Conservation (phyloP, 2,329 filamentous ascomycete species). For the Colletotrichum tofieldiae region DNA sequence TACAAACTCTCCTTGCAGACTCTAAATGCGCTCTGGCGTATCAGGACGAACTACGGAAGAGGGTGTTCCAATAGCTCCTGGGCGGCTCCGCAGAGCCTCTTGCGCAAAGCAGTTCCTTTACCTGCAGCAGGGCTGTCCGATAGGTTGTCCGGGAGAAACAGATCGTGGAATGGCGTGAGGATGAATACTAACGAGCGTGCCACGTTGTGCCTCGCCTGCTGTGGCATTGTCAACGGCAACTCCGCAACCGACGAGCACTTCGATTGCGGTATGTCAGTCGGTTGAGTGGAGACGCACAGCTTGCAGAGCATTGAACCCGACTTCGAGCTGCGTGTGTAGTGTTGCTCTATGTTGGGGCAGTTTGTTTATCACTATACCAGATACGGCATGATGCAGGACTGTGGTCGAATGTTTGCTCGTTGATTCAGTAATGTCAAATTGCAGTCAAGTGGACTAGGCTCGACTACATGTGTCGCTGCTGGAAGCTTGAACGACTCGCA, state of each 20-base stretch:
- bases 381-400: slow-evolving; percentile 23
- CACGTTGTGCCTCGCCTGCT: background rate
- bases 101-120: background rate
- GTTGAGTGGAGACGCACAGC: slow-evolving; percentile 22
- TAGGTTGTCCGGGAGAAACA: slow-evolving; percentile 22
- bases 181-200: background rate
- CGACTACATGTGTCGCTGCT: background rate
- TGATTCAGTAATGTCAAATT: background rate
- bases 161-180: slow-evolving; percentile 23
- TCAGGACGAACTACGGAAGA: no score
- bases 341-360: slow-evolving; percentile 4
- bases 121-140: background rate
- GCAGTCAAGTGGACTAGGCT: background rate
- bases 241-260: slow-evolving; percentile 18
- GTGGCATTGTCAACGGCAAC: slow-evolving; percentile 15
- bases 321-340: background rate
- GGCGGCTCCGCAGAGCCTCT: background rate
- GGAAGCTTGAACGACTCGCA: background rate
- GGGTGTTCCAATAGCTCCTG: background rate
- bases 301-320: slow-evolving; percentile 33
- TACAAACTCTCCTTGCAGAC: background rate
- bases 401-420: background rate
- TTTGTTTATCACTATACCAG: slow-evolving; percentile 17
- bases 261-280: slow-evolving; percentile 14
- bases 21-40: no score